Conservation (phyloP, 768 basidiomycete species). For the Termitomyces sp. region DNA sequence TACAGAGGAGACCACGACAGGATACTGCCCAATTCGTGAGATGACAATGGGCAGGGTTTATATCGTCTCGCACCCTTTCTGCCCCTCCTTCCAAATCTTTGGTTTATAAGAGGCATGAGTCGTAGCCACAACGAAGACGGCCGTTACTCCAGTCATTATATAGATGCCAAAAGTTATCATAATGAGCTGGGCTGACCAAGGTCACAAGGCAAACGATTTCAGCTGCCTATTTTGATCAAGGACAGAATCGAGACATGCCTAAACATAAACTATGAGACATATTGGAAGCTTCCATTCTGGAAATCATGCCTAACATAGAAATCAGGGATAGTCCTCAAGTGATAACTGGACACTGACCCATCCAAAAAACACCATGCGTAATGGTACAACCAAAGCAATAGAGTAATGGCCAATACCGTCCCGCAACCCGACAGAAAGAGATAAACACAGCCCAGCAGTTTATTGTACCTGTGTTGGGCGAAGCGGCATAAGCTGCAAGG, state of each 20-base stretch:
- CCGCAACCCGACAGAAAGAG: constrained; percentile 38
- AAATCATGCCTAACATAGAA: constrained; percentile 47
- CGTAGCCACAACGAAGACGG: constrained; percentile 42
- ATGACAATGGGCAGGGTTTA: not conserved
- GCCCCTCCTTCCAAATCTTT: constrained; percentile 34
- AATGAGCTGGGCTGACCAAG: constrained; percentile 35
- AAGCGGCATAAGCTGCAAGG: not conserved
- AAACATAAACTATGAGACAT: constrained; percentile 61
- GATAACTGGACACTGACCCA: constrained; percentile 36
- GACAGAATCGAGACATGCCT: constrained; percentile 27
- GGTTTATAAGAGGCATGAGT: constrained; percentile 33
- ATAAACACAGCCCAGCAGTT: constrained; percentile 45
- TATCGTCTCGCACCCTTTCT: constrained; percentile 20
- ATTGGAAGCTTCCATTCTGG: constrained; percentile 52
- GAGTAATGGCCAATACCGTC: constrained; percentile 42
- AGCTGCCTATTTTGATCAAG: not conserved
- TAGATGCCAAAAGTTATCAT: constrained; percentile 38
- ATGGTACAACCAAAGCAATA: constrained; percentile 48
- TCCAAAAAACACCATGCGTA: constrained; percentile 51
- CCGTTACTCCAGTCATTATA: constrained; percentile 38
- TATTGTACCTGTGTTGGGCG: constrained; percentile 36
- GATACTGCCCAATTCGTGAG: constrained; percentile 25
- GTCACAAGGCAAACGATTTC: not conserved
- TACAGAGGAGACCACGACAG: constrained; percentile 46
- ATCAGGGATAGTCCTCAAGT: not conserved